Percentiles rank a stretch among this genome's conserved stretches.
Conservation (phyloP, 805 yeast species). For the Cyberlindnera nakhonratchasimensis region DNA sequence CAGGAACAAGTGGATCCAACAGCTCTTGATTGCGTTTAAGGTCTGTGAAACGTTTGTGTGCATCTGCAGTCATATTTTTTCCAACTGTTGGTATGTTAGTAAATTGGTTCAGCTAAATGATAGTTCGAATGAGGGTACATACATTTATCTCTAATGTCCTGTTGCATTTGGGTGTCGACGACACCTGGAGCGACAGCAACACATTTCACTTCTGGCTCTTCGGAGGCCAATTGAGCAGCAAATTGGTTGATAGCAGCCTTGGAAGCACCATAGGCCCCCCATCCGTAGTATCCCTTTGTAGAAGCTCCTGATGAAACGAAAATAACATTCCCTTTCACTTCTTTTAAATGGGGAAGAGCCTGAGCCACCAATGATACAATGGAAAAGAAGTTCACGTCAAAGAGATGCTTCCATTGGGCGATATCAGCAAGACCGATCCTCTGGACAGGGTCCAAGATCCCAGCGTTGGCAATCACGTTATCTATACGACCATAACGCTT, state of each 20-base stretch:
- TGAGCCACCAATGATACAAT: constrained; percentile 54
- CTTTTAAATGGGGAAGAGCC: constrained; percentile 55
- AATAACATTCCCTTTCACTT: constrained; percentile 59
- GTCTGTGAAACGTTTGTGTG: constrained; percentile 58
- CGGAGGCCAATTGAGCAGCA: constrained; percentile 61
- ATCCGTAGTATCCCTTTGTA: constrained; percentile 55
- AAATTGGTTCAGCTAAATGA: not conserved
- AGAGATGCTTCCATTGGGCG: constrained; percentile 57
- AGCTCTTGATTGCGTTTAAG: constrained; percentile 56
- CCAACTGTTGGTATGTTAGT: constrained; percentile 32
- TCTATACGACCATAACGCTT: constrained; percentile 54
- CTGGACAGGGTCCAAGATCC: constrained; percentile 75
- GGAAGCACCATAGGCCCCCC: constrained; percentile 91
- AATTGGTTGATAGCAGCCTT: constrained; percentile 89
- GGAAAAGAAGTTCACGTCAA: constrained; percentile 76
- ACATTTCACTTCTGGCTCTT: constrained; percentile 56
- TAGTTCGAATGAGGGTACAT: not conserved
- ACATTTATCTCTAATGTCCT: constrained; percentile 61
- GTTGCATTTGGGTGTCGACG: constrained; percentile 89
- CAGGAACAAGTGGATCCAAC: constrained; percentile 71
- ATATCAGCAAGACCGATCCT: constrained; percentile 50
- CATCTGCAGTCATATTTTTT: constrained; percentile 54
- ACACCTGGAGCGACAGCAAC: constrained; percentile 92
- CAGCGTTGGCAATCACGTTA: constrained; percentile 75
- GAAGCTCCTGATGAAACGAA: constrained; percentile 91